Percentiles rank a stretch among this genome's conserved stretches.
phyloP scores from a whole-genome alignment of 164 flowering plant species.

The Akebia trifoliata region DNA sequence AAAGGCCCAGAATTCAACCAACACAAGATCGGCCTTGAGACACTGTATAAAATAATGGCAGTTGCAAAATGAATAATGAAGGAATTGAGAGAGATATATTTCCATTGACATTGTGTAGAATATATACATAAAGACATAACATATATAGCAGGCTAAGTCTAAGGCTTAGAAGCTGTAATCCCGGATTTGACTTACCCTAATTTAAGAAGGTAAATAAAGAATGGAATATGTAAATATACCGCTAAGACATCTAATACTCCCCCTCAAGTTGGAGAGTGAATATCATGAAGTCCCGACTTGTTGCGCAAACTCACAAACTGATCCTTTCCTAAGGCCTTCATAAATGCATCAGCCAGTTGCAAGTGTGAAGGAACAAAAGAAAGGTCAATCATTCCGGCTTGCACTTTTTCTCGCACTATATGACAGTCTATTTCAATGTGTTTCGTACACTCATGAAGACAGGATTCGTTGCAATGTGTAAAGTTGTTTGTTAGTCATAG shows the following conservation, averaged over 20 bases:
- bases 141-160: too few relatives aligned
- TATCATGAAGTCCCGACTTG: slow-evolving; percentile 4
- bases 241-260: too few relatives aligned
- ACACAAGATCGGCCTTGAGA: slow-evolving; percentile 40
- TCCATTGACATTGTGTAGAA: too few relatives aligned
- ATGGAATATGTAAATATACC: too few relatives aligned
- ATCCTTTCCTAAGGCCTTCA: slow-evolving; percentile 2
- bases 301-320: neutral
- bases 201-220: too few relatives aligned
- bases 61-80: too few relatives aligned
- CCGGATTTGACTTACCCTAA: too few relatives aligned
- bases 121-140: too few relatives aligned
- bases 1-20: slow-evolving; percentile 92
- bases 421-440: slow-evolving; percentile 1
- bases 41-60: too few relatives aligned
- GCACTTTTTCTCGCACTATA: neutral
- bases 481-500: too few relatives aligned
- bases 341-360: neutral
- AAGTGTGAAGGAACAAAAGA: neutral
- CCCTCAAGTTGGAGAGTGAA: slow-evolving; percentile 1
- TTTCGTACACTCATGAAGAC: neutral
- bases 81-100: too few relatives aligned
- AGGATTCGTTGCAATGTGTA: neutral
- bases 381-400: neutral
- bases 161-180: too few relatives aligned